phyloP scores from a whole-genome alignment of 441 rosid species.

The Adansonia madagascariensis region DNA sequence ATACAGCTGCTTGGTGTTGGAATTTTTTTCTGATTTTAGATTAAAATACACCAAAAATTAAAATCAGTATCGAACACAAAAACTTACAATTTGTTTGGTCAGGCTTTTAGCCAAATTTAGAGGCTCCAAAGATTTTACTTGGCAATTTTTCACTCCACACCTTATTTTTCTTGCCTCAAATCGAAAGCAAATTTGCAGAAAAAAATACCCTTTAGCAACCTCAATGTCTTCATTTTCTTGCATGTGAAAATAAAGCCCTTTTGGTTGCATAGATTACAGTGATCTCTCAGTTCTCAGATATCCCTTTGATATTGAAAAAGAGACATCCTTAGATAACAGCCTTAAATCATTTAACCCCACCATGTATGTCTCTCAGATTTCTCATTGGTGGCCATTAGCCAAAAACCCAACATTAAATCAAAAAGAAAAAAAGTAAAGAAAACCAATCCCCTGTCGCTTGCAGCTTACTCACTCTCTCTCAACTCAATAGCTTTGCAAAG shows the following conservation, averaged over 20 bases:
- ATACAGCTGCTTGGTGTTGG: not conserved
- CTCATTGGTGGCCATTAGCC: not conserved
- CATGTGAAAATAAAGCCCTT: not conserved
- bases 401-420: not conserved
- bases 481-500: conserved; percentile 15
- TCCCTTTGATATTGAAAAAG: not conserved
- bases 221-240: not conserved
- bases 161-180: not conserved
- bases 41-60: not conserved
- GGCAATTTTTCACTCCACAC: not conserved
- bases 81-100: no score
- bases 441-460: not conserved
- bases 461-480: conserved; percentile 12
- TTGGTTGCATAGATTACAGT: conserved; percentile 12
- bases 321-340: not conserved
- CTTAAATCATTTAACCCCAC: conserved; percentile 37
- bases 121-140: not conserved
- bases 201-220: not conserved
- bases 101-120: not conserved
- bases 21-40: not conserved
- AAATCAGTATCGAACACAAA: not conserved
- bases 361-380: not conserved
- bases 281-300: not conserved
- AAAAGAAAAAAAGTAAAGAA: not conserved
- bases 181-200: not conserved